Evolutionary conservation across 2,329 filamentous ascomycete genomes (phyloP), one percentile per base, ranked within the genome.

Genomic region (Diplocarpon mali): DNA sequence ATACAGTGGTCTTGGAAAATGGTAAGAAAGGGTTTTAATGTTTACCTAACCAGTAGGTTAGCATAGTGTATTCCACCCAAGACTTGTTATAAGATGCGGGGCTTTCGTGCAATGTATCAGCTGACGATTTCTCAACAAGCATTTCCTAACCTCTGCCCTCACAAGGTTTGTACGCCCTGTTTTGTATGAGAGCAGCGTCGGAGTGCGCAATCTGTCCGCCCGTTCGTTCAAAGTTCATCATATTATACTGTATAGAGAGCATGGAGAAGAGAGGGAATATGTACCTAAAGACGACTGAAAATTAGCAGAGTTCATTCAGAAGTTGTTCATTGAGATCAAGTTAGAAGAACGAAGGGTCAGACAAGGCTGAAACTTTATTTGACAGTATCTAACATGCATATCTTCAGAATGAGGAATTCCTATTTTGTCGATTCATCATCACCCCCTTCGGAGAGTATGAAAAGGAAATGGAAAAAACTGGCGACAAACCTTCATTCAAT

Each of bases 211-310:
- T 66, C 62, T 67, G 64, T 65, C 64, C 64, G 64, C 64, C 64
- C 64, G 64, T 66, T 66, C 64, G 64, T 66, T 67, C 64, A 67
- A 65, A 62, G 58, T 67, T 67, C 64, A 57, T 67, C 64, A 66
- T 66, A 46, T 52, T 54, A 54, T 55, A 53, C 30, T 40, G 34
- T 10, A 32, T 5, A 32, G 34, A 30, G 36, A 28, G 24, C 15
- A 14, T 40, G 15, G 35, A 42, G 32, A 28, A 42, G 42, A 12
- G 29, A 34, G 27, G 30, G 32, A 32, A 39, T 54, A 53, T 54
- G 46, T 64, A 65, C 63, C 63, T 64, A 42, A 38, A 51, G 12
- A 13, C 24, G 35, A 44, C 27, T 16, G 32, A 51, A 40, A 39
- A 32, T 59, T 53, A 60, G 55, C 53, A 48, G 35, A 28, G 29